Evolutionary conservation across 371 early-diverging fungal species (phyloP).

Genomic region (Mucor mucedo): DNA sequence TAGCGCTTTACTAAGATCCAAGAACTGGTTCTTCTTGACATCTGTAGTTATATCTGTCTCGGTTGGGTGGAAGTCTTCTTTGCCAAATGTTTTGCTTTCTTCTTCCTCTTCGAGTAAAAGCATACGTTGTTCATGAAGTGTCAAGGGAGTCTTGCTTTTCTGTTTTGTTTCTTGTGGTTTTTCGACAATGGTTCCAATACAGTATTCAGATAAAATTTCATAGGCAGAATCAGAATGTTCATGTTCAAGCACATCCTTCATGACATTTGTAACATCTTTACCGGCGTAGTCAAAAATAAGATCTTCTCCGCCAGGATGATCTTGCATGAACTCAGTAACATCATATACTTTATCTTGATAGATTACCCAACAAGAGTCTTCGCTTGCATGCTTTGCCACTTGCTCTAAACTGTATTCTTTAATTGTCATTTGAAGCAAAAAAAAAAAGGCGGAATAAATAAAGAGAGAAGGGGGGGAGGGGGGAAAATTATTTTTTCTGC

Average conservation of each 20-base stretch:
- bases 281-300: constrained; percentile 78
- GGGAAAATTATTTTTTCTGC: not conserved
- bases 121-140: constrained; percentile 38
- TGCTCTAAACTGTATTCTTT: constrained; percentile 18
- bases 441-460: not conserved
- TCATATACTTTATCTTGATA: constrained; percentile 80
- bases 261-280: constrained; percentile 66
- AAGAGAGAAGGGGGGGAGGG: not conserved
- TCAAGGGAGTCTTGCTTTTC: not conserved
- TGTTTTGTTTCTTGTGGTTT: constrained; percentile 23
- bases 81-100: constrained; percentile 46
- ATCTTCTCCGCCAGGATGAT: constrained; percentile 84
- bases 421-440: constrained; percentile 1
- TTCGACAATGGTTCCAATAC: constrained; percentile 67
- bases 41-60: constrained; percentile 53
- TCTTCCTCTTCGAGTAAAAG: constrained; percentile 32
- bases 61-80: constrained; percentile 49
- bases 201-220: constrained; percentile 78
- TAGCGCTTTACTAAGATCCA: constrained; percentile 83
- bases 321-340: constrained; percentile 79
- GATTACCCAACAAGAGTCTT: constrained; percentile 70
- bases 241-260: constrained; percentile 82
- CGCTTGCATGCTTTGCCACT: constrained; percentile 22
- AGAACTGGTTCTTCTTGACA: constrained; percentile 67
- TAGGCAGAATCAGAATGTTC: constrained; percentile 87